Evolutionary conservation across 192 early-diverging fungal species (phyloP).

Genomic region (Linnemannia schmuckeri): DNA sequence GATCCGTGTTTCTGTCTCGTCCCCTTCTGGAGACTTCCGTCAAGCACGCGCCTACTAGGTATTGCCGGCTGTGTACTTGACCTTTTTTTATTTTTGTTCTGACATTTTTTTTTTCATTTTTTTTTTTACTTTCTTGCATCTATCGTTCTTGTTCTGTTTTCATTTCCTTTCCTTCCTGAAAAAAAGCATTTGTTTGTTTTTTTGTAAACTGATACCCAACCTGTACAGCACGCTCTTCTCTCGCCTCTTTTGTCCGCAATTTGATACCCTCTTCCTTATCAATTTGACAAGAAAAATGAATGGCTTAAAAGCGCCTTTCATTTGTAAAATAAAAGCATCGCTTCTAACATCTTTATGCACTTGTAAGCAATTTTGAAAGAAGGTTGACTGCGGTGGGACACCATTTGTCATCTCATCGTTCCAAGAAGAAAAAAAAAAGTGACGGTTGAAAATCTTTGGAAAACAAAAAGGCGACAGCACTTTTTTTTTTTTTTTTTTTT

Average conservation of each 20-base stretch:
- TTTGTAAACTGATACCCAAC: not conserved
- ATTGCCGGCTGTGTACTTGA: too few species aligned
- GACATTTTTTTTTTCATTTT: not conserved
- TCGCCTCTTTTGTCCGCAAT: not conserved
- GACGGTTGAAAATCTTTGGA: constrained; percentile 1
- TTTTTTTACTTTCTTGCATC: not conserved
- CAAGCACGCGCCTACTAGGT: not conserved
- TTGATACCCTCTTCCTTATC: not conserved
- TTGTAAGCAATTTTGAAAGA: constrained; percentile 2
- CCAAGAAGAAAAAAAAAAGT: constrained; percentile 3
- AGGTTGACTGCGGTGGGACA: constrained; percentile 1
- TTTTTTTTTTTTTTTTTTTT: constrained; percentile 1
- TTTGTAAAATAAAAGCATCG: constrained; percentile 1
- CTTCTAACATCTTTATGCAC: not conserved
- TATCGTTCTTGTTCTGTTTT: not conserved
- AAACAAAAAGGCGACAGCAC: not conserved
- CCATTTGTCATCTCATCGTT: not conserved
- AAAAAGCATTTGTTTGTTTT: constrained; percentile 1
- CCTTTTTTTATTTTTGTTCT: not conserved
- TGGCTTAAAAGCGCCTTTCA: not conserved
- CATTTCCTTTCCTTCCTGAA: not conserved
- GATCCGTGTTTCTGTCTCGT: constrained; percentile 40
- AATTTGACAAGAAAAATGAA: not conserved
- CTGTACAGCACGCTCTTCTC: not conserved
- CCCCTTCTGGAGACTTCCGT: not conserved